Base-by-base conservation (phyloP, 192 early-diverging fungal genomes). In the Phlyctochytrium planicorne region DNA sequence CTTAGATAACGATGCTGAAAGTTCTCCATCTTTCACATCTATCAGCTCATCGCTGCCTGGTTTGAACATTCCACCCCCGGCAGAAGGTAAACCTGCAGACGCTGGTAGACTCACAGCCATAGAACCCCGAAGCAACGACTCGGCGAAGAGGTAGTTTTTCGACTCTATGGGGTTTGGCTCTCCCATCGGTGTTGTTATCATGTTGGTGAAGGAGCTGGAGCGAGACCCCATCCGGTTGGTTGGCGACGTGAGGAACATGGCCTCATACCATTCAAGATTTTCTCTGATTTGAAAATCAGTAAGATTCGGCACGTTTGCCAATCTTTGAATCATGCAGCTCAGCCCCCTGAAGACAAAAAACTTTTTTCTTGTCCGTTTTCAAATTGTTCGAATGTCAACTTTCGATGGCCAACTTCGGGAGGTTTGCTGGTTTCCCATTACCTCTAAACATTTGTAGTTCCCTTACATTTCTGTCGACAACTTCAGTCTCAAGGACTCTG, bases 51-150 rank as follows among this genome's bases (percentile, higher is more conserved):
- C 37, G 17, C 47, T 52, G 63, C 24, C 63, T 23, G 27, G n/a
- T 24, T 65, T 52, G 32, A 69, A 69, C 17, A 69, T 50, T 4
- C 68, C 68, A 17, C 68, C 68, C 2, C 68, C 68, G n/a, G 68
- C 68, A 1, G 68, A 69, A 14, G 68, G 68, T 12, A 69, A 60
- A 23, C 47, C 61, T 23, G 68, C 68, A 3, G 47, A 53, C 20
- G 60, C 68, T 12, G 68, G 68, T 16, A 69, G 59, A 14, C 34
- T 23, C 6, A 47, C 60, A 2, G 68, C 53, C 6, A 32, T 29
- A 27, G 68, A 32, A 20, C 68, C 68, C 30, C 60, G 68, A 14
- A 69, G 52, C 14, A 69, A 60, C 17, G 35, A 34, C 2, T 47
- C 60, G 3, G 68, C 55, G 16, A 30, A 34, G 6, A 69, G 60